Evolutionary conservation across 164 flowering plant species (phyloP).

Genomic region (Pachysandra terminalis): DNA sequence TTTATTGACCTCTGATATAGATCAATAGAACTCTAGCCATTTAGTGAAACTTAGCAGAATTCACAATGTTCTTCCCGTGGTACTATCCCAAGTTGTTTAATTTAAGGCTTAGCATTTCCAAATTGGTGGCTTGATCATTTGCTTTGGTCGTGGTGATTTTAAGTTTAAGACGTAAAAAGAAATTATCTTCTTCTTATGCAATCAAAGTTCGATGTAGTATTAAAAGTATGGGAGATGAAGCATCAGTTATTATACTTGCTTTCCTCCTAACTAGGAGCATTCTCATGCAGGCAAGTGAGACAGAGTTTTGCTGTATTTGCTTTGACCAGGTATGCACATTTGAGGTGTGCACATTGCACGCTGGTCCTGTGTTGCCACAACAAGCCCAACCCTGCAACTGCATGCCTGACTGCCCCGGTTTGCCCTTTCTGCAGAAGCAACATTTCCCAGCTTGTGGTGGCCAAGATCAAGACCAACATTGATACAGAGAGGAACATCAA

Average conservation of each 20-base stretch:
- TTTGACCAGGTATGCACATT: slow-evolving; percentile 91
- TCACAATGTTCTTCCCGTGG: not conserved
- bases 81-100: too few relatives aligned
- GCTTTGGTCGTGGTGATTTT: not conserved
- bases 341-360: slow-evolving; percentile 96
- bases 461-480: slow-evolving; percentile 30
- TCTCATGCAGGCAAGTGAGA: slow-evolving; percentile 62
- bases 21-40: not conserved
- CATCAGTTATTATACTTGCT: not conserved
- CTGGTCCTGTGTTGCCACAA: slow-evolving; percentile 89
- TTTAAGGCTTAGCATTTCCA: too few relatives aligned
- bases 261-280: not conserved
- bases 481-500: slow-evolving; percentile 36
- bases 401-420: slow-evolving; percentile 47
- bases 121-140: not conserved
- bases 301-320: slow-evolving; percentile 87
- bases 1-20: not conserved
- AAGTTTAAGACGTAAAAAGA: too few relatives aligned
- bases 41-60: not conserved
- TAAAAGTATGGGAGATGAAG: not conserved
- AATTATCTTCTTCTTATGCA: too few relatives aligned
- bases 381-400: slow-evolving; percentile 80
- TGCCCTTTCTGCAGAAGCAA: slow-evolving; percentile 94
- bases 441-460: slow-evolving; percentile 69
- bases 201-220: too few relatives aligned